phyloP scores from a whole-genome alignment of 345 rosid species.

The Salix koriyanagi region DNA sequence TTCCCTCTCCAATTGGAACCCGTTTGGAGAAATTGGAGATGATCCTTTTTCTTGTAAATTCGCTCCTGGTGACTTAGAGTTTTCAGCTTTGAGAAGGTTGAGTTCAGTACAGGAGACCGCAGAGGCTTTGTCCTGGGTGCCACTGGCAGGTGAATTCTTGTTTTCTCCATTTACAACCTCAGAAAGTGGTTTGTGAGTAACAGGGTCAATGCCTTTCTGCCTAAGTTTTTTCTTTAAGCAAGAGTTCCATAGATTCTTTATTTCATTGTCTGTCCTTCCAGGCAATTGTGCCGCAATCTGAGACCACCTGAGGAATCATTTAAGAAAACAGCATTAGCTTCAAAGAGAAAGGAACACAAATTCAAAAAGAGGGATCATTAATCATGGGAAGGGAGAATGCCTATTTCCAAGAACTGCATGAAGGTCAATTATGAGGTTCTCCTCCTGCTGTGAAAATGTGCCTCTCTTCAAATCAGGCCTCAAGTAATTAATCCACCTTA shows the following conservation, averaged over 20 bases:
- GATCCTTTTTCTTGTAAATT: constrained; percentile 15
- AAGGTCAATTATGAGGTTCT: constrained; percentile 76
- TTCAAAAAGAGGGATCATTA: background rate
- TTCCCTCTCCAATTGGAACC: constrained; percentile 37
- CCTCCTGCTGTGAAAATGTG: constrained; percentile 89
- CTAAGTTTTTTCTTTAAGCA: constrained; percentile 33
- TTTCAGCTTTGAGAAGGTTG: constrained; percentile 23
- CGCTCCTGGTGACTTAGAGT: background rate
- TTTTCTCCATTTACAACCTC: constrained; percentile 51
- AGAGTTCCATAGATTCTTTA: constrained; percentile 36
- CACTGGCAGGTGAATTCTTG: constrained; percentile 32
- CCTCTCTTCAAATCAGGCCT: constrained; percentile 99
- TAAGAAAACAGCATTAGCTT: background rate
- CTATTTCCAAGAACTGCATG: constrained; percentile 92
- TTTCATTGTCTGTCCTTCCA: constrained; percentile 34
- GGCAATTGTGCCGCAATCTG: constrained; percentile 37
- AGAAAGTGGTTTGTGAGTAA: constrained; percentile 31
- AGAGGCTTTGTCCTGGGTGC: constrained; percentile 14
- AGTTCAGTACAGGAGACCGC: constrained; percentile 21
- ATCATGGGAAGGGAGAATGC: constrained; percentile 23
- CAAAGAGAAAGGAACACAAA: no score
- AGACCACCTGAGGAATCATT: constrained; percentile 25
- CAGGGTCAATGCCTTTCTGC: constrained; percentile 35
- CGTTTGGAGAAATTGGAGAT: constrained; percentile 23
- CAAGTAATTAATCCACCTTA: constrained; percentile 92